A percentile compares a stretch with the other conserved stretches of the same genome.
phyloP scores from a whole-genome alignment of 768 basidiomycete genomes.

The Clitopilus hobsonii region DNA sequence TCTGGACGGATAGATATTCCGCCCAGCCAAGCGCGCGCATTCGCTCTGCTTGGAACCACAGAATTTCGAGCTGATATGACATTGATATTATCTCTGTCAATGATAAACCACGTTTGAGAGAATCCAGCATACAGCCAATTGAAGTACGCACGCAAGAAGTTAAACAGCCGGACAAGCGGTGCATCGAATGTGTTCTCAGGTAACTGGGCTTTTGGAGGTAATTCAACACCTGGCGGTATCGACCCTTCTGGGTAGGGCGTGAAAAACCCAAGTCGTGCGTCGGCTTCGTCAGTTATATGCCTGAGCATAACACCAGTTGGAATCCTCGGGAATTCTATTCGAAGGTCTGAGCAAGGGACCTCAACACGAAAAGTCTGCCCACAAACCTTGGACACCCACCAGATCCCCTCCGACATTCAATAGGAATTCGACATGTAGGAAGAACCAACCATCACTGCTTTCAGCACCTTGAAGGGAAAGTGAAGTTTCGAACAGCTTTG shows the following conservation, averaged over 20 bases:
- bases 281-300: slow-evolving; percentile 70
- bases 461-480: slow-evolving; percentile 71
- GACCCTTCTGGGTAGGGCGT: slow-evolving; percentile 40
- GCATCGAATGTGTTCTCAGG: slow-evolving; percentile 67
- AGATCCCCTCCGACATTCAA: slow-evolving; percentile 71
- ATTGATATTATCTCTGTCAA: slow-evolving; percentile 81
- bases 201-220: slow-evolving; percentile 45
- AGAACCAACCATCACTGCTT: slow-evolving; percentile 79
- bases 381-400: slow-evolving; percentile 73
- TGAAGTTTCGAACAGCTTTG: slow-evolving; percentile 68
- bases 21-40: slow-evolving; percentile 87
- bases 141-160: slow-evolving; percentile 73
- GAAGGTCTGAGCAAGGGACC: no score
- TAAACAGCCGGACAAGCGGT: slow-evolving; percentile 81
- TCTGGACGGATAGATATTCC: slow-evolving; percentile 65
- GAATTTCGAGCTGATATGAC: slow-evolving; percentile 87
- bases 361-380: no score
- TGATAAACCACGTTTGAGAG: slow-evolving; percentile 2
- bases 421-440: slow-evolving; percentile 71
- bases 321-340: slow-evolving; percentile 76
- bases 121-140: background rate
- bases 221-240: slow-evolving; percentile 34
- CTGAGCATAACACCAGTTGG: slow-evolving; percentile 60
- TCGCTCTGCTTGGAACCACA: slow-evolving; percentile 81
- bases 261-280: slow-evolving; percentile 63